Conservation (phyloP, 1,284 basidiomycete species). For the Ganoderma lingzhi region DNA sequence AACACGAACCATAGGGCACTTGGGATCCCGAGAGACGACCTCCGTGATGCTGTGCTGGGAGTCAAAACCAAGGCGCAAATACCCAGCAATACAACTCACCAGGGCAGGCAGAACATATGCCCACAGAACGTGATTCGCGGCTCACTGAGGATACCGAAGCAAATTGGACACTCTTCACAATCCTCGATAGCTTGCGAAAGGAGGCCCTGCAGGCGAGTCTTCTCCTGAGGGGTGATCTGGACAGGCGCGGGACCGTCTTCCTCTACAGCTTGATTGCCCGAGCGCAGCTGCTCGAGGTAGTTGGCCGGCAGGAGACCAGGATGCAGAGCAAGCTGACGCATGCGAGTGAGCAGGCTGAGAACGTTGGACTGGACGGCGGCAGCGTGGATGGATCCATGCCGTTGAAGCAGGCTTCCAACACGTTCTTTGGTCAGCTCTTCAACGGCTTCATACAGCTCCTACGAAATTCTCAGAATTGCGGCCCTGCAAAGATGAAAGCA, state of each 20-base stretch:
- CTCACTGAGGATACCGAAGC: conserved; percentile 70
- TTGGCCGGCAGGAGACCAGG: conserved; percentile 79
- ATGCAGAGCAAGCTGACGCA: conserved; percentile 88
- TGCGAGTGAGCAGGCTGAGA: conserved; percentile 84
- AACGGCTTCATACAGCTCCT: conserved; percentile 82
- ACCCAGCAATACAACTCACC: conserved; percentile 49
- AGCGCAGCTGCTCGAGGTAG: conserved; percentile 76
- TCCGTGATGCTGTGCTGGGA: conserved; percentile 63
- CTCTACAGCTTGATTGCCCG: conserved; percentile 41
- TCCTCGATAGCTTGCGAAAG: conserved; percentile 81
- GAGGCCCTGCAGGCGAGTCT: conserved; percentile 63
- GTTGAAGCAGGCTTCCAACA: conserved; percentile 64
- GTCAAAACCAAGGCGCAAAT: conserved; percentile 6
- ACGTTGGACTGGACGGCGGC: conserved; percentile 71
- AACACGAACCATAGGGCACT: conserved; percentile 78
- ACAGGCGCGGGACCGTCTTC: conserved; percentile 43
- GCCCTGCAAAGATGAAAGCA: background rate
- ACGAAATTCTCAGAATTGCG: background rate
- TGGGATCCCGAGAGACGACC: conserved; percentile 69
- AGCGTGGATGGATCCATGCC: conserved; percentile 47
- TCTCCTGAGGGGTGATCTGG: conserved; percentile 58
- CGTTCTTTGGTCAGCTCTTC: conserved; percentile 69
- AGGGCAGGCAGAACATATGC: conserved; percentile 81
- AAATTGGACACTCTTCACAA: conserved; percentile 86
- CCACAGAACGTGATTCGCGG: conserved; percentile 83